These are phyloP conservation scores for Neoscytalidium dimidiatum DNA, from an alignment of 2,329 filamentous ascomycete species.

Conservation along the genomic window DNA sequence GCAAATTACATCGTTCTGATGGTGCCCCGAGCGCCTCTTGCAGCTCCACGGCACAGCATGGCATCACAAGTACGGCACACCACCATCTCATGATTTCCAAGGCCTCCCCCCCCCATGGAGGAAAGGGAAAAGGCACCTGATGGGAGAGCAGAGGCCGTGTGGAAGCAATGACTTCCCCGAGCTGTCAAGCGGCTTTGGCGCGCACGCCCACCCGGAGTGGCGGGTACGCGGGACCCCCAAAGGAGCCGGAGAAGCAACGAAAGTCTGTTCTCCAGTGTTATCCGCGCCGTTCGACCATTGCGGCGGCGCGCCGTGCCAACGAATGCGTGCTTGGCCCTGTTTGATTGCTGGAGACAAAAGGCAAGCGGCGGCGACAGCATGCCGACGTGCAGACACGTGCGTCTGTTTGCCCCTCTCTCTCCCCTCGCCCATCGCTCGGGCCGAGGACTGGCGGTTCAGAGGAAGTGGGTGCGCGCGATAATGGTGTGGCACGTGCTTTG, in stretches of 20 bases:
- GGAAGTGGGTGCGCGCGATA: not conserved
- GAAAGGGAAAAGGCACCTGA: not conserved
- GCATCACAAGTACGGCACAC: slow-evolving; percentile 5
- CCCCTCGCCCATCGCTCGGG: not conserved
- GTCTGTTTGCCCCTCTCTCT: not conserved
- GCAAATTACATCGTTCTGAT: not conserved
- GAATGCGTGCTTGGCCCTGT: not conserved
- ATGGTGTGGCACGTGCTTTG: not conserved
- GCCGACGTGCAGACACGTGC: not conserved
- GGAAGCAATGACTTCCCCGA: not conserved
- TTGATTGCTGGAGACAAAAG: not conserved
- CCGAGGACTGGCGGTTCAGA: not conserved
- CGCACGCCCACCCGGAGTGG: slow-evolving; percentile 1
- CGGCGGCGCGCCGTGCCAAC: not conserved
- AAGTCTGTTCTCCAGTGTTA: slow-evolving; percentile 15
- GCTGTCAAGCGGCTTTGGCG: not conserved
- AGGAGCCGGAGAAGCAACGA: not conserved
- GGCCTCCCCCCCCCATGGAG: too few species aligned
- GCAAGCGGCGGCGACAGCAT: too few species aligned
- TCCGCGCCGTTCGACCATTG: slow-evolving; percentile 12
- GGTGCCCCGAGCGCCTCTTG: not conserved
- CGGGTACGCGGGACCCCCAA: slow-evolving; percentile 1
- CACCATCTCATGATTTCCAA: slow-evolving; percentile 13
- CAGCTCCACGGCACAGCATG: slow-evolving; percentile 3
- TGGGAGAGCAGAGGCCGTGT: not conserved